phyloP scores from a whole-genome alignment of 202 grass and related monocot species.

The Cymbopogon flexuosus region DNA sequence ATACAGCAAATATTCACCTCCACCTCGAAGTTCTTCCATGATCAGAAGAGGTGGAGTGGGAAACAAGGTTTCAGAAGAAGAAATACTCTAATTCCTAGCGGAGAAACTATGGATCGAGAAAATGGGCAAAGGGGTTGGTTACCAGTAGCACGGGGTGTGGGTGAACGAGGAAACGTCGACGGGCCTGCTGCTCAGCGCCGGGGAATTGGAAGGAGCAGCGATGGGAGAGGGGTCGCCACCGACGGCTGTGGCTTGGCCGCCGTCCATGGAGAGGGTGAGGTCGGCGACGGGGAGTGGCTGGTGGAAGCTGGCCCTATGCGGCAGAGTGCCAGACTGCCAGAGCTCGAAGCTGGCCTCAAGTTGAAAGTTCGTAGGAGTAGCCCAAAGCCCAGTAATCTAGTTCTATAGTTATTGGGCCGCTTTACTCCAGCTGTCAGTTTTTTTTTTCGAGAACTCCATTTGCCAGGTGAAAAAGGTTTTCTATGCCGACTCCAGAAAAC shows the following conservation, averaged over 20 bases:
- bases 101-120: not conserved
- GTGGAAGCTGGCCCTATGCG: not conserved
- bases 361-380: too few relatives aligned
- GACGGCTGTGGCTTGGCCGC: conserved; percentile 18
- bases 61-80: not conserved
- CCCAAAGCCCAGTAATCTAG: too few relatives aligned
- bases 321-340: not conserved
- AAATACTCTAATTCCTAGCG: not conserved
- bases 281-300: not conserved
- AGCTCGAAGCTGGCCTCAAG: not conserved
- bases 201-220: not conserved
- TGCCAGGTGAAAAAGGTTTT: too few relatives aligned
- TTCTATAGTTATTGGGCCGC: too few relatives aligned
- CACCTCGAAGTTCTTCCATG: not conserved
- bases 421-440: too few relatives aligned
- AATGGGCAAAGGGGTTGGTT: conserved; percentile 6
- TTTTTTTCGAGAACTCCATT: too few relatives aligned
- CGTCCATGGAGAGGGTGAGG: conserved; percentile 36
- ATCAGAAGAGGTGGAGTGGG: too few relatives aligned
- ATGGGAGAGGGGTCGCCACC: not conserved
- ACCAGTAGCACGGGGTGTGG: conserved; percentile 79
- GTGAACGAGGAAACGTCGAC: conserved; percentile 39
- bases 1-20: not conserved
- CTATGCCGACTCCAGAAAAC: too few relatives aligned
- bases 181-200: not conserved